phyloP scores from a whole-genome alignment of 1,284 basidiomycete genomes.

The Entoloma clypeatum region DNA sequence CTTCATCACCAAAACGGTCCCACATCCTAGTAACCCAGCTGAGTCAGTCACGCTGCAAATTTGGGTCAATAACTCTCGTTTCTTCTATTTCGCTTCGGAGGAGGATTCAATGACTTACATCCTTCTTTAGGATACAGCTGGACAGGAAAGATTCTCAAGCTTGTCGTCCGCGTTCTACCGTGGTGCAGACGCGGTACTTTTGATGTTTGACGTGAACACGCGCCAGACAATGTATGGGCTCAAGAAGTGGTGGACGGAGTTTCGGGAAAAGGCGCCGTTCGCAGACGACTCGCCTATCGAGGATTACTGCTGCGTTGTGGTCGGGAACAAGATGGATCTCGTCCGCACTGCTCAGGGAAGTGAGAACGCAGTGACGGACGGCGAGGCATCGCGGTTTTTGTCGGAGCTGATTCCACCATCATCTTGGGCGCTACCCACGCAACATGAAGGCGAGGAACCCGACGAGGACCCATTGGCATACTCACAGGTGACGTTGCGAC shows the following conservation, averaged over 20 bases:
- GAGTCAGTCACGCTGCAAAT: slow-evolving; percentile 68
- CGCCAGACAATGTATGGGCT: slow-evolving; percentile 57
- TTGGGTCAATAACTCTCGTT: slow-evolving; percentile 53
- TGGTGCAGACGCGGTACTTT: slow-evolving; percentile 75
- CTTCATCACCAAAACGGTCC: slow-evolving; percentile 71
- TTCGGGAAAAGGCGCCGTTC: slow-evolving; percentile 61
- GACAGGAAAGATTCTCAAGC: slow-evolving; percentile 80
- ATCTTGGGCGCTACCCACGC: slow-evolving; percentile 10
- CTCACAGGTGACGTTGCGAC: slow-evolving; percentile 5
- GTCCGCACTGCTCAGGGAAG: slow-evolving; percentile 24
- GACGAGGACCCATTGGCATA: slow-evolving; percentile 10
- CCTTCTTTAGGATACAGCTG: slow-evolving; percentile 61
- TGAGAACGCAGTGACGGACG: slow-evolving; percentile 33
- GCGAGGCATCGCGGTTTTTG: slow-evolving; percentile 42
- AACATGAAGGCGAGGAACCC: slow-evolving; percentile 3
- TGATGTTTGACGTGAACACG: slow-evolving; percentile 74
- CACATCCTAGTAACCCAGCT: slow-evolving; percentile 50
- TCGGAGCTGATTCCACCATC: slow-evolving; percentile 52
- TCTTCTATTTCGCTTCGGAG: background rate
- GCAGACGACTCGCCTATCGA: slow-evolving; percentile 56
- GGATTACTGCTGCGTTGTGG: slow-evolving; percentile 69
- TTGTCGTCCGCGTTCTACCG: slow-evolving; percentile 79
- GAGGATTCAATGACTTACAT: slow-evolving; percentile 9
- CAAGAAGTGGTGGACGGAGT: slow-evolving; percentile 75
- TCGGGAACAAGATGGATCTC: slow-evolving; percentile 79